A percentile compares a stretch with the other conserved stretches of the same genome.
These are phyloP conservation scores for Astrocystis sublimbata DNA, from an alignment of 495 filamentous ascomycete species.

Conservation along the genomic window DNA sequence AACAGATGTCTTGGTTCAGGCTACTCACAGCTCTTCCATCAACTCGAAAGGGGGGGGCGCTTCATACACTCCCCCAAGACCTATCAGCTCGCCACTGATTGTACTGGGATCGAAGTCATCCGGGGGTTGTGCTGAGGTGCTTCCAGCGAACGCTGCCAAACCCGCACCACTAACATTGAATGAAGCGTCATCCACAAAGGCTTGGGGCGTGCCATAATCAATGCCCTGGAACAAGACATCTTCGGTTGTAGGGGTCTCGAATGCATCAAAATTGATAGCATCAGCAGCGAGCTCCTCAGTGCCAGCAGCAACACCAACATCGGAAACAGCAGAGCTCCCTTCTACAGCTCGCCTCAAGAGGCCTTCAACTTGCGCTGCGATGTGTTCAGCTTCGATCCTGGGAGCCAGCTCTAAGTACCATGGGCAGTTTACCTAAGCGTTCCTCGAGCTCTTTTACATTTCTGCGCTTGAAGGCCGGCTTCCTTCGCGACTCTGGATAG, in stretches of 20 bases:
- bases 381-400: conserved; percentile 10
- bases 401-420: background rate
- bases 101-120: conserved; percentile 12
- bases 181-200: conserved; percentile 14
- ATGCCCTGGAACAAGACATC: conserved; percentile 23
- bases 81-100: conserved; percentile 34
- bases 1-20: background rate
- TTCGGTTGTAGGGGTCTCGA: conserved; percentile 19
- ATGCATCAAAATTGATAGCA: background rate
- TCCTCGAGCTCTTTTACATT: conserved; percentile 87
- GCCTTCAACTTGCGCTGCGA: conserved; percentile 49
- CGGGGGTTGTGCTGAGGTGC: background rate
- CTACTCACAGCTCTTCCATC: conserved; percentile 50
- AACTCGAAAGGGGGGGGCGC: conserved; percentile 45
- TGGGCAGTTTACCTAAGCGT: conserved; percentile 60
- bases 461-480: conserved; percentile 83
- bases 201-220: conserved; percentile 21
- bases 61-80: conserved; percentile 45
- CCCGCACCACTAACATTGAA: conserved; percentile 20
- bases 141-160: conserved; percentile 12
- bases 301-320: background rate
- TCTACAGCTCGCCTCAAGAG: conserved; percentile 40
- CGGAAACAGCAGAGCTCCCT: background rate
- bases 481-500: conserved; percentile 82
- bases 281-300: background rate